Evolutionary conservation across 352 stramenopile species (phyloP).

Genomic region (Globisporangium viniferum): DNA sequence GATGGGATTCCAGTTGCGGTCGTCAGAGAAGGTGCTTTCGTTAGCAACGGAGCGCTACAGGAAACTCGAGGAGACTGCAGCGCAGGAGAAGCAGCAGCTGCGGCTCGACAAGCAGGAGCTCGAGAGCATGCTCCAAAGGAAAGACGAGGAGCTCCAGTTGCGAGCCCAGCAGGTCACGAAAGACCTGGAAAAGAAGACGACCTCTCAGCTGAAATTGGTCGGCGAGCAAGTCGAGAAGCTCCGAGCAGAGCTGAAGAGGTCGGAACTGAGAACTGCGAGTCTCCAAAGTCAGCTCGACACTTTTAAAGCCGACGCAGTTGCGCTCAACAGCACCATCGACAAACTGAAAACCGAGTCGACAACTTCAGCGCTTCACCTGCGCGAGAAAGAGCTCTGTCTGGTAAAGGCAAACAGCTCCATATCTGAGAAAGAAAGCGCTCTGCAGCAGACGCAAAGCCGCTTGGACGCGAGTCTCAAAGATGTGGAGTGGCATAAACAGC

Average conservation of each 20-base stretch:
- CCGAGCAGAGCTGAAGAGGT: slow-evolving; percentile 14
- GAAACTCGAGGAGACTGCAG: slow-evolving; percentile 19
- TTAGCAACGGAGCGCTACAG: slow-evolving; percentile 14
- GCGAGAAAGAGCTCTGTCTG: not conserved
- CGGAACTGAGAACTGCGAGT: not conserved
- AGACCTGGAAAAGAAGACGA: slow-evolving; percentile 21
- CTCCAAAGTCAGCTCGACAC: slow-evolving; percentile 7
- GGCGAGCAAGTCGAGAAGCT: slow-evolving; percentile 23
- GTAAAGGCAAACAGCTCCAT: not conserved
- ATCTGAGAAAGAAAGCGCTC: not conserved
- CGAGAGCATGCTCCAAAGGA: slow-evolving; percentile 24
- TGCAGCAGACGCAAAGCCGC: slow-evolving; percentile 28
- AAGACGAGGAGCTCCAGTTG: slow-evolving; percentile 25
- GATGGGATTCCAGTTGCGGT: slow-evolving; percentile 1
- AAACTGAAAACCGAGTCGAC: not conserved
- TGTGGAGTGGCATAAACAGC: slow-evolving; percentile 25
- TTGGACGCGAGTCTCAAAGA: slow-evolving; percentile 25
- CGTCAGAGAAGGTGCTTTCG: slow-evolving; percentile 5
- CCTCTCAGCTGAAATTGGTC: slow-evolving; percentile 10
- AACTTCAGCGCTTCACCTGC: not conserved
- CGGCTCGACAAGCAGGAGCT: slow-evolving; percentile 33
- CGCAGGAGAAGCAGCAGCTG: slow-evolving; percentile 30
- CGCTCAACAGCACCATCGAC: not conserved
- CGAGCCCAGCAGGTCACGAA: slow-evolving; percentile 6
- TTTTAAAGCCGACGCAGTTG: slow-evolving; percentile 1